phyloP scores from a whole-genome alignment of 2,329 filamentous ascomycete genomes.

The Penicillium concentricum region DNA sequence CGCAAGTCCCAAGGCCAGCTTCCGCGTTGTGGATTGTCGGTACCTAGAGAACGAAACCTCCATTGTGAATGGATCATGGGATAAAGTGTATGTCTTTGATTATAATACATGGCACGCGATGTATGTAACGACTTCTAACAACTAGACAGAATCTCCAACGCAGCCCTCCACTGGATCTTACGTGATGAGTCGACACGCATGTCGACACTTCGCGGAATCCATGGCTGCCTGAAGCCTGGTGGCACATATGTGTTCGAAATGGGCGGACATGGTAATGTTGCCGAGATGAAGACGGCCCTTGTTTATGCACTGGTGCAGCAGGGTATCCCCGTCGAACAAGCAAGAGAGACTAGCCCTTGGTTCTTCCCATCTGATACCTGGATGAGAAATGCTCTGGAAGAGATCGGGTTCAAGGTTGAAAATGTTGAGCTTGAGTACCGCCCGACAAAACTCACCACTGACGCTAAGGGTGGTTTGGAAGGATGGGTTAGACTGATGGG shows the following conservation, averaged over 20 bases:
- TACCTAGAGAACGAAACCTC: slow-evolving; percentile 29
- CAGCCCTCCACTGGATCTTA: slow-evolving; percentile 68
- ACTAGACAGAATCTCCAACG: slow-evolving; percentile 55
- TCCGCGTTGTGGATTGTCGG: slow-evolving; percentile 37
- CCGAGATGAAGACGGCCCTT: slow-evolving; percentile 61
- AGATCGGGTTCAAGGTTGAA: slow-evolving; percentile 50
- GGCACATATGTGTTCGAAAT: slow-evolving; percentile 67
- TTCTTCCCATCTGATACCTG: slow-evolving; percentile 68
- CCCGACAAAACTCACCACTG: slow-evolving; percentile 54
- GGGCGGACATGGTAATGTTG: slow-evolving; percentile 68
- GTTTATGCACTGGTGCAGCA: slow-evolving; percentile 52
- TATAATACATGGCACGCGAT: background rate
- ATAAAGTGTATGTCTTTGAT: slow-evolving; percentile 51
- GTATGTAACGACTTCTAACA: background rate
- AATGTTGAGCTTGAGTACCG: slow-evolving; percentile 63
- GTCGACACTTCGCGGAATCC: slow-evolving; percentile 55
- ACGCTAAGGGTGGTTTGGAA: slow-evolving; percentile 54
- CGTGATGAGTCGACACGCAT: slow-evolving; percentile 45
- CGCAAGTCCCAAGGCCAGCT: slow-evolving; percentile 28
- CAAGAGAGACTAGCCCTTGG: slow-evolving; percentile 60
- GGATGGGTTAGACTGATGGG: slow-evolving; percentile 68
- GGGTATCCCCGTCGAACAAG: slow-evolving; percentile 52
- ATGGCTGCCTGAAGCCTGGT: slow-evolving; percentile 53
- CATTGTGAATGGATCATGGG: slow-evolving; percentile 34
- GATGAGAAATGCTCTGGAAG: slow-evolving; percentile 45